Conservation (phyloP, 2,329 filamentous ascomycete species). For the Coniochaeta sp. region DNA sequence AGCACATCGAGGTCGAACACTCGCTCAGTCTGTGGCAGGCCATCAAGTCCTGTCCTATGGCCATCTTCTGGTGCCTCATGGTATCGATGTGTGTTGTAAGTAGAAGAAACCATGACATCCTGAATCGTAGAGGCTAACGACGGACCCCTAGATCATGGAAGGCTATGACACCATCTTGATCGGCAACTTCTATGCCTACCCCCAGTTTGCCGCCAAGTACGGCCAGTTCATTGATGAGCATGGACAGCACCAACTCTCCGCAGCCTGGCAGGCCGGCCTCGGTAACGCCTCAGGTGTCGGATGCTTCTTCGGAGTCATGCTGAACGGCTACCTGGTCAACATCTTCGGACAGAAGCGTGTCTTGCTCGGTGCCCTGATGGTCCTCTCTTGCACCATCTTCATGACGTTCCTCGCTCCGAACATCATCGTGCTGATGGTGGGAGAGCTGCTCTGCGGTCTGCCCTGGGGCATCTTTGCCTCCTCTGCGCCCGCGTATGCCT, state of each 20-base stretch:
- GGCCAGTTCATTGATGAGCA: slow-evolving; percentile 38
- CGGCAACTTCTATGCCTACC: slow-evolving; percentile 35
- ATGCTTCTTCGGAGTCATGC: not conserved
- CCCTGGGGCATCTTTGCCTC: slow-evolving; percentile 36
- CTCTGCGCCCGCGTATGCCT: slow-evolving; percentile 57
- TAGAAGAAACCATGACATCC: not conserved
- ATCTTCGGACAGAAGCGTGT: not conserved
- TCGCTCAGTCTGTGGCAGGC: not conserved
- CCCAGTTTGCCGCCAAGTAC: slow-evolving; percentile 51
- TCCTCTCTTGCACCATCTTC: not conserved
- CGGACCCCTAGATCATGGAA: not conserved
- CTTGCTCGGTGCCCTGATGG: not conserved
- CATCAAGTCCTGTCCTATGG: not conserved
- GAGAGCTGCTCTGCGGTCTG: slow-evolving; percentile 10
- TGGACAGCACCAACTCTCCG: slow-evolving; percentile 44
- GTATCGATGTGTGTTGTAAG: not conserved
- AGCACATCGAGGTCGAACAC: not conserved
- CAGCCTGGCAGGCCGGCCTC: slow-evolving; percentile 54
- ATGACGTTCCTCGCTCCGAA: not conserved
- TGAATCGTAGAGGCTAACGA: not conserved
- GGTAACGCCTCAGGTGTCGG: slow-evolving; percentile 33
- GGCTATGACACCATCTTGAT: not conserved
- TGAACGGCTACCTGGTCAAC: not conserved
- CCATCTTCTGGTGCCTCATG: not conserved
- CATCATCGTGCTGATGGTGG: slow-evolving; percentile 4